A percentile compares a stretch with the other conserved stretches of the same genome.
Evolutionary conservation across 192 early-diverging fungal genomes (phyloP).

Genomic region (Dissophora globulifera): DNA sequence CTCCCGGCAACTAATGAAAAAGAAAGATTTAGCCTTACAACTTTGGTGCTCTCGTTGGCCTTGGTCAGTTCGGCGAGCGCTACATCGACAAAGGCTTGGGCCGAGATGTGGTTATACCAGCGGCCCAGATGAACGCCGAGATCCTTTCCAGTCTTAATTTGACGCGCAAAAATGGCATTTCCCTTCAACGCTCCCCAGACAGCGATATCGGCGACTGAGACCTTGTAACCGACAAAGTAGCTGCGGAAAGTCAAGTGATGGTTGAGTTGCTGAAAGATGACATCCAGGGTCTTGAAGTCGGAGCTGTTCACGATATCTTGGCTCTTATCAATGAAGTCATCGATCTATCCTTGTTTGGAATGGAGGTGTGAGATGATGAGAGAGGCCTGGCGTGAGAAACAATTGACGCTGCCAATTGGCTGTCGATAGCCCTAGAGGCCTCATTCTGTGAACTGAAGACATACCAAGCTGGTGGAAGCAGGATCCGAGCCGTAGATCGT

Average conservation of each 20-base stretch:
- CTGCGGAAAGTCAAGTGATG: conserved; percentile 85
- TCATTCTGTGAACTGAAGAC: no score
- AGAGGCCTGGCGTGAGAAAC: no score
- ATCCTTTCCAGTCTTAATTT: conserved; percentile 80
- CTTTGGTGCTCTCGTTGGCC: conserved; percentile 62
- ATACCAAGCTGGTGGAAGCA: conserved; percentile 43
- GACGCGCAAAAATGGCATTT: conserved; percentile 78
- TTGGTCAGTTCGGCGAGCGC: conserved; percentile 61
- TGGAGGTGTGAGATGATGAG: no score
- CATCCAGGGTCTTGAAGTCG: conserved; percentile 79
- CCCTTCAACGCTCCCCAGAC: conserved; percentile 89
- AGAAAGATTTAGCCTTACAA: conserved; percentile 12
- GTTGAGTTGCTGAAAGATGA: conserved; percentile 77
- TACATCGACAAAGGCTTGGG: conserved; percentile 63
- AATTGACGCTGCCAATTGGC: no score
- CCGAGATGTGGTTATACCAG: conserved; percentile 82
- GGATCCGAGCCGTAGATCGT: conserved; percentile 45
- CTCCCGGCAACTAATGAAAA: background rate
- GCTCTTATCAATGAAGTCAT: conserved; percentile 81
- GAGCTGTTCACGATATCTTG: conserved; percentile 65
- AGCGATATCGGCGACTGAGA: conserved; percentile 84
- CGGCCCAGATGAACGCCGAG: conserved; percentile 78
- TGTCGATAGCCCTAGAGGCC: no score
- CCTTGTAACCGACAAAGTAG: conserved; percentile 80
- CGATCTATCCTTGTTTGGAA: conserved; percentile 52